A percentile compares a stretch with the other conserved stretches of the same genome.
phyloP scores from a whole-genome alignment of 179 eudicot species.

The Actinidia arguta region DNA sequence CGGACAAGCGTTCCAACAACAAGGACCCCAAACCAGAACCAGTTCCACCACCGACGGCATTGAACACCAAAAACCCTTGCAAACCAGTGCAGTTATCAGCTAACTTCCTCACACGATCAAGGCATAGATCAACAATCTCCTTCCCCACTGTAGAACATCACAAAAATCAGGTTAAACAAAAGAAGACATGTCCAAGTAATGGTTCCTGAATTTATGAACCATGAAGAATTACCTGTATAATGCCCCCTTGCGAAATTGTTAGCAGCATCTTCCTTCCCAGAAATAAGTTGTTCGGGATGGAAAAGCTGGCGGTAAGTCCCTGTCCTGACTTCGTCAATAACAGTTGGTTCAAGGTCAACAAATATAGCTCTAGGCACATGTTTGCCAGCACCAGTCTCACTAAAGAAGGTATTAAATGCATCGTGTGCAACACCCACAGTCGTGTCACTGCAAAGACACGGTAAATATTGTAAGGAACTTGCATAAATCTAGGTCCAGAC shows the following conservation, averaged over 20 bases:
- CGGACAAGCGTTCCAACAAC: slow-evolving; percentile 80
- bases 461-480: neutral
- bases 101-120: slow-evolving; percentile 80
- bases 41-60: slow-evolving; percentile 90
- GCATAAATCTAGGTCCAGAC: neutral
- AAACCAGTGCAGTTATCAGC: slow-evolving; percentile 90
- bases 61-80: slow-evolving; percentile 84
- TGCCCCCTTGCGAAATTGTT: slow-evolving; percentile 90
- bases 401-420: slow-evolving; percentile 91
- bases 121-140: slow-evolving; percentile 81
- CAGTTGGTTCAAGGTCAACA: slow-evolving; percentile 87
- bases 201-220: neutral
- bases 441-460: slow-evolving; percentile 55
- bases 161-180: slow-evolving; percentile 20
- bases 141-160: slow-evolving; percentile 66
- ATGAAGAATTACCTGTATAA: slow-evolving; percentile 57
- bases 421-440: slow-evolving; percentile 65
- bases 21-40: slow-evolving; percentile 89
- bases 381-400: slow-evolving; percentile 84
- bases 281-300: slow-evolving; percentile 87
- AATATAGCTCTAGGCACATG: slow-evolving; percentile 89
- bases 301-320: slow-evolving; percentile 83
- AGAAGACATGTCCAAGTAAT: neutral
- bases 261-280: slow-evolving; percentile 91
- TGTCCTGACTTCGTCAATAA: slow-evolving; percentile 80